A percentile compares a stretch with the other conserved stretches of the same genome.
Evolutionary conservation across 169 alveolate genomes (phyloP).

Genomic region (Babesia caballi): DNA sequence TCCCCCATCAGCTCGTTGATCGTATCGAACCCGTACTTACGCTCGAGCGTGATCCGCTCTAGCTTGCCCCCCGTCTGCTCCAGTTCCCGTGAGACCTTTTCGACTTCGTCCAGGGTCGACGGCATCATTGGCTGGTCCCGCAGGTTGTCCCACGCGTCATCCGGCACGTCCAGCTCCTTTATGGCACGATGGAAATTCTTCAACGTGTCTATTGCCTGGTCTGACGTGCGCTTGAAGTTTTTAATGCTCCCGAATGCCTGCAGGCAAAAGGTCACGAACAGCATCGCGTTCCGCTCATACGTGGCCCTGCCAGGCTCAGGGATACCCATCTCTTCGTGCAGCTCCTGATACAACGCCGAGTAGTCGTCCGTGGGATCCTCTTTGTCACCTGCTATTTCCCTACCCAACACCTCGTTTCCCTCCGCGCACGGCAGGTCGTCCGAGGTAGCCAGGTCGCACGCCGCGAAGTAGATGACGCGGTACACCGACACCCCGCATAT

Average conservation of each 20-base stretch:
- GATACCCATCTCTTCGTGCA: slow-evolving; percentile 13
- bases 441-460: slow-evolving; percentile 36
- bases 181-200: background rate
- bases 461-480: slow-evolving; percentile 34
- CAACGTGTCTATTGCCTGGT: slow-evolving; percentile 2
- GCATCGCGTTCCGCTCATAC: slow-evolving; percentile 27
- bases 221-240: slow-evolving; percentile 26
- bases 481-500: slow-evolving; percentile 46
- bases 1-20: slow-evolving; percentile 44
- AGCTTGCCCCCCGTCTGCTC: slow-evolving; percentile 19
- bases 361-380: slow-evolving; percentile 29
- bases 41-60: slow-evolving; percentile 15
- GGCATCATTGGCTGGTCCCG: slow-evolving; percentile 29
- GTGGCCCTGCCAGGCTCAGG: slow-evolving; percentile 21
- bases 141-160: slow-evolving; percentile 30
- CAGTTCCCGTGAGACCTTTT: slow-evolving; percentile 28
- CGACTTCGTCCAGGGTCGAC: slow-evolving; percentile 32
- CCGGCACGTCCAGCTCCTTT: slow-evolving; percentile 13
- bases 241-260: slow-evolving; percentile 41
- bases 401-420: slow-evolving; percentile 52
- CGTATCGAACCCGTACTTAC: slow-evolving; percentile 40
- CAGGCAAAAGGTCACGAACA: slow-evolving; percentile 29
- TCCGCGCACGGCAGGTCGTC: slow-evolving; percentile 32
- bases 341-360: slow-evolving; percentile 8
- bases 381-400: slow-evolving; percentile 31